Base-by-base conservation (phyloP, 495 filamentous ascomycete species). In the Choiromyces venosus region DNA sequence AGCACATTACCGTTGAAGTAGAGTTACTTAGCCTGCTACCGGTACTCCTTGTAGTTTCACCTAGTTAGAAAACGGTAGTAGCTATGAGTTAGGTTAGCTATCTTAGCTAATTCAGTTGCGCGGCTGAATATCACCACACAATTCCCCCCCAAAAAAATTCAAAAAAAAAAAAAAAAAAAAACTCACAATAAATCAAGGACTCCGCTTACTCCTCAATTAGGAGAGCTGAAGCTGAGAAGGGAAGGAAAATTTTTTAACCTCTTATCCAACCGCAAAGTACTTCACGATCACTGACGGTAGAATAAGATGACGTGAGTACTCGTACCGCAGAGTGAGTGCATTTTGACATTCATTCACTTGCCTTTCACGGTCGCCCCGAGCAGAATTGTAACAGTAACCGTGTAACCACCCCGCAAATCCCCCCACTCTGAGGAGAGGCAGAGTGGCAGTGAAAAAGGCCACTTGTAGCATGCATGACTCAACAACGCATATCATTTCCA, bases 231-330 rank as follows among this genome's bases (percentile, higher is more conserved):
- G 25, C 52, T 61, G 25, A 29, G 52, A 29, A 29, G 10, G n/a
- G n/a, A 5, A n/a, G 21, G 21, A 9, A 7, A n/a, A 8, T n/a
- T n/a, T n/a, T n/a, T n/a, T n/a, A n/a, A n/a, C n/a, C n/a, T n/a
- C n/a, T n/a, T n/a, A n/a, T n/a, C n/a, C n/a, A n/a, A n/a, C n/a
- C n/a, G n/a, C 42, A 44, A 40, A 40, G 39, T 52, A 6, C 44
- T 21, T 52, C 44, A 52, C 44, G 6, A 52, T n/a, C 52, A 29
- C 10, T 29, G 12, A 61, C 52, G n/a, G n/a, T n/a, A 2, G 21
- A 52, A 25, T 61, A 61, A 61, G 52, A 61, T 61, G 52, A 61
- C 52, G 52, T 61, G 52, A 29, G 52, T 61, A 56, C 10, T n/a
- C 6, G 21, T 40, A 42, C 12, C 40, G 40, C 14, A 42, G 40